Evolutionary conservation across 352 stramenopile species (phyloP), one percentile per base, ranked within the genome.

Genomic region (Globisporangium paroecandrum): DNA sequence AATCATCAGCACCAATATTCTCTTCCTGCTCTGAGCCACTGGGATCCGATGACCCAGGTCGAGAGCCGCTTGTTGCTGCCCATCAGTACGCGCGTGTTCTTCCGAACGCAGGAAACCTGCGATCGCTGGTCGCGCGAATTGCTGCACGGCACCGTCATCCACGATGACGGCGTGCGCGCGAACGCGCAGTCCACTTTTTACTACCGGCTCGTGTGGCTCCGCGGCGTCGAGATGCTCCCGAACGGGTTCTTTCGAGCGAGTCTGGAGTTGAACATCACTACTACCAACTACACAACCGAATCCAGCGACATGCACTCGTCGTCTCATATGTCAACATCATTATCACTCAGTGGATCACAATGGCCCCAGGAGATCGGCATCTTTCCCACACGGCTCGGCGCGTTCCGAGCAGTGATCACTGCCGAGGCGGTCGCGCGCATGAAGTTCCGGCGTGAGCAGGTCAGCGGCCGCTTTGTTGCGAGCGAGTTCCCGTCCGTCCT

Each of bases 131-230:
- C 70, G 1, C 73, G 76, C 3, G 85, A 90, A 65, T 47, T 93
- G n/a, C 74, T 90, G 38, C 81, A 91, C 56, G 82, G 85, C 13
- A 66, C 65, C 0, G 63, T 82, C 27, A 27, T 85, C 49, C 56
- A 76, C 12, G 68, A 79, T 49, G 59, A 79, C 54, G 47, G 71
- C 68, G 51, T 76, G 9, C 72, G 70, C 9, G 38, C 56, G 25
- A 68, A 69, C 25, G 53, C 41, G 20, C 20, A 53, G 4, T 55
- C 65, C 27, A 58, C 25, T 29, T 72, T 75, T 13, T 92, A 80
- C 58, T 81, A 88, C 47, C 85, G 83, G 9, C 70, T 94, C 43
- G 64, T 92, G 18, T 94, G 82, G 83, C 64, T 94, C 3, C 75
- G 85, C 59, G 85, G 83, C 4, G 78, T 94, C 12, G 71, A 89